Conservation (phyloP, 202 grass and related monocot species). For the Tripidium arundinaceum region DNA sequence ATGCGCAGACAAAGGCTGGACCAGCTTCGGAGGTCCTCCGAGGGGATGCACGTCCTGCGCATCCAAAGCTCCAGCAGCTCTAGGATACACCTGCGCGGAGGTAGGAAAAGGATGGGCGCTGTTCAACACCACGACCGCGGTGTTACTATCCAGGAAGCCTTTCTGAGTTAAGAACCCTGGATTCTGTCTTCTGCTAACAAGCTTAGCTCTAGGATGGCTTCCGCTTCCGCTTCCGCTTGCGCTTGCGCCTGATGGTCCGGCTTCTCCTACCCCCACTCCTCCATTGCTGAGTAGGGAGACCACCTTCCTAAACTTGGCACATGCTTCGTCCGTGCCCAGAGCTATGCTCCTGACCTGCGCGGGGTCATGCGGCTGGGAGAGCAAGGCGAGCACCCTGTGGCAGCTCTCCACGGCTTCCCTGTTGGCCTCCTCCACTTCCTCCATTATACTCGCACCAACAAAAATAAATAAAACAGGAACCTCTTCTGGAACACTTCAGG, state of each 20-base stretch:
- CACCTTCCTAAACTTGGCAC: constrained; percentile 79
- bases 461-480: background rate
- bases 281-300: constrained; percentile 52
- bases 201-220: constrained; percentile 60
- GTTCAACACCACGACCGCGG: constrained; percentile 30
- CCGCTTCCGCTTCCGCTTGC: background rate
- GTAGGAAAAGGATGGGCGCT: constrained; percentile 40
- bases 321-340: constrained; percentile 58
- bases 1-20: constrained; percentile 47
- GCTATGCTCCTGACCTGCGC: constrained; percentile 47
- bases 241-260: background rate
- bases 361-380: constrained; percentile 64
- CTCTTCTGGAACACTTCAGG: background rate
- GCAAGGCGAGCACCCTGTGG: constrained; percentile 61
- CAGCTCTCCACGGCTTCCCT: constrained; percentile 81
- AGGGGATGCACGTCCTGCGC: constrained; percentile 21
- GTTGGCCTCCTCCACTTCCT: constrained; percentile 85
- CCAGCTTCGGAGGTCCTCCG: constrained; percentile 36
- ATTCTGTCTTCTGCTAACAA: constrained; percentile 42
- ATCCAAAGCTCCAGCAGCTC: background rate
- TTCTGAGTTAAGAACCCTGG: constrained; percentile 44
- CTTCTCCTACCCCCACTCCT: background rate
- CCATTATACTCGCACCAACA: constrained; percentile 34
- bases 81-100: constrained; percentile 38
- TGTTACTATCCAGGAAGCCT: constrained; percentile 49